Percentiles rank a stretch among this genome's conserved stretches.
These are phyloP conservation scores for Casuarina glauca DNA, from an alignment of 306 rosid species.

Conservation along the genomic window DNA sequence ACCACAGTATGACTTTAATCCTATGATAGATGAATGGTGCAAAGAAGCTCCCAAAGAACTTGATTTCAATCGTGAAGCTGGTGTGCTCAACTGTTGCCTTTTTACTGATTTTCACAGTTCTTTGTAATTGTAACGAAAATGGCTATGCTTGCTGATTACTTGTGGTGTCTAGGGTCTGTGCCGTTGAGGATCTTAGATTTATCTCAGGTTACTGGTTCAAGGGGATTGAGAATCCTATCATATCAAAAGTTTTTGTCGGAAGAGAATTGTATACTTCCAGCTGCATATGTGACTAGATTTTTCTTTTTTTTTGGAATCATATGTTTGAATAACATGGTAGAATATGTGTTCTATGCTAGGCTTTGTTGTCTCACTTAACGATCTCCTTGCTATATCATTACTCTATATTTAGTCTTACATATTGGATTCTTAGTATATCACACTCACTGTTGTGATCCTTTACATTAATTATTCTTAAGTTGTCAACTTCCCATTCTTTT, in stretches of 20 bases:
- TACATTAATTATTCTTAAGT: constrained; percentile 5
- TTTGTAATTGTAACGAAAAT: constrained; percentile 6
- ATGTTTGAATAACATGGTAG: background rate
- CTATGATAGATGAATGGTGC: constrained; percentile 99
- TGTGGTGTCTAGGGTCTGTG: background rate
- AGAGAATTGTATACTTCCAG: background rate
- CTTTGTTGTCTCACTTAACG: background rate
- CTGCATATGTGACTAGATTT: background rate
- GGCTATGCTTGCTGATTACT: background rate
- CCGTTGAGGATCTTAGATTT: constrained; percentile 4
- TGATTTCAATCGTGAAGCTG: constrained; percentile 92
- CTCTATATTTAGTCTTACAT: background rate
- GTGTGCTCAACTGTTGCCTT: constrained; percentile 41
- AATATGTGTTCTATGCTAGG: constrained; percentile 5
- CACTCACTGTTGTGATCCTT: background rate
- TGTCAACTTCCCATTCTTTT: constrained; percentile 11
- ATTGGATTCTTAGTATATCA: background rate
- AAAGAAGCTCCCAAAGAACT: constrained; percentile 98
- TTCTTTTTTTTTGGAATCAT: background rate
- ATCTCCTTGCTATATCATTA: background rate
- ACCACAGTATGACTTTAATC: constrained; percentile 89
- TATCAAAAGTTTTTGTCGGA: background rate
- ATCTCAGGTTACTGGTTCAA: background rate
- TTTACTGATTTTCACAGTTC: constrained; percentile 3
- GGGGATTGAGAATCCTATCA: background rate